Evolutionary conservation across 306 rosid genomes (phyloP), one percentile per base, ranked within the genome.

Genomic region (Rosa rugosa): DNA sequence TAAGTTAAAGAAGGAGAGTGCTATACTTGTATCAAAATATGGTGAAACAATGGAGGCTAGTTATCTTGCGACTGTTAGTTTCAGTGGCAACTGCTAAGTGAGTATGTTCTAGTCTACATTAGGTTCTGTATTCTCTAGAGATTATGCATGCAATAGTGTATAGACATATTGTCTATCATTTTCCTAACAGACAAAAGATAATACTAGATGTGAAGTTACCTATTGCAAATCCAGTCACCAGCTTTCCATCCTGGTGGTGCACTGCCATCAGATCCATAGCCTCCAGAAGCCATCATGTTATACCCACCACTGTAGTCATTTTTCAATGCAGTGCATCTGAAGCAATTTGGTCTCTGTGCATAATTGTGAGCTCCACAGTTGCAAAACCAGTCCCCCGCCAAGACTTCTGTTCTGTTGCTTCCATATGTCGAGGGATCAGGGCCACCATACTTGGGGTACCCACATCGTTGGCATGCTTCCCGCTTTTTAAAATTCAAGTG

Each of bases 361-460:
- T 91, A 96, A 83, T 96, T 96, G 84, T 96, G 99, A 80, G 93
- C 93, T 50, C 96, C 96, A 38, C 99, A 96, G 82, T 79, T 76
- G 92, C 99, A 96, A 79, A 77, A 85, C 98, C 99, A 96, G 85
- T 96, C 99, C 75, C 99, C 99, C 11, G 99, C 91, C 86, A 95
- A 82, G 4, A 87, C 90, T 77, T 92, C 98, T 42, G 93, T 89
- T 77, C 81, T 86, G 79, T 79, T 86, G 84, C 84, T 87, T 23
- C 71, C 85, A 66, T 87, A 91, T n/a, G 93, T 85, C 41, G 96
- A 79, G 31, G 94, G 93, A 80, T 96, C 98, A 22, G 96, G 92
- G 2, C 99, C 99, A 17, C 97, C 99, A 81, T 70, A 87, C 83
- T 93, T 93, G n/a, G 97, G 97, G 86, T 93, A 93, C 7, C 84